phyloP scores from a whole-genome alignment of 1,284 basidiomycete genomes.

The Trametes pubescens region DNA sequence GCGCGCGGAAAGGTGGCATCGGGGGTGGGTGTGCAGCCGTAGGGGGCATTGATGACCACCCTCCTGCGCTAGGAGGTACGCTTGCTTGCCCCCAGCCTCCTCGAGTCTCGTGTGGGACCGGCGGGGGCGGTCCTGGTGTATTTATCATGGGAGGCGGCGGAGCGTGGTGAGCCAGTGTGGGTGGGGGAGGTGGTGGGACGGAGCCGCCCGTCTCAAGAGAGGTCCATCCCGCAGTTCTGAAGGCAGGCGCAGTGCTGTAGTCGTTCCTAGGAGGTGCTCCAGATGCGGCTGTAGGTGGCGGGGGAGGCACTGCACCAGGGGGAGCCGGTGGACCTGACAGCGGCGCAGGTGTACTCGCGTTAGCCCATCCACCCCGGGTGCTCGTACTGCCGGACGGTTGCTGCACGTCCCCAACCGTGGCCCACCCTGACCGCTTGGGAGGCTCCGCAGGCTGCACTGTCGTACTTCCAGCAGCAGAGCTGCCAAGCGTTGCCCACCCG shows the following conservation, averaged over 20 bases:
- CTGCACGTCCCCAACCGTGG: slow-evolving; percentile 45
- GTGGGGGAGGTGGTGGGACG: slow-evolving; percentile 31
- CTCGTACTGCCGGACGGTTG: slow-evolving; percentile 16
- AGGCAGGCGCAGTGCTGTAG: slow-evolving; percentile 49
- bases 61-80: slow-evolving; percentile 1
- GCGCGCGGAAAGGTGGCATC: not conserved
- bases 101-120: slow-evolving; percentile 22
- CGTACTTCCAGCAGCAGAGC: slow-evolving; percentile 16
- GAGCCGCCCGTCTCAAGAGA: slow-evolving; percentile 56
- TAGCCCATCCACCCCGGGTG: slow-evolving; percentile 19
- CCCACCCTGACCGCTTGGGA: slow-evolving; percentile 34
- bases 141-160: slow-evolving; percentile 35
- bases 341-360: slow-evolving; percentile 8
- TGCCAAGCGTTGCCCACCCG: slow-evolving; percentile 60
- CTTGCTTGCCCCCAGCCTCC: slow-evolving; percentile 22
- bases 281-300: slow-evolving; percentile 29
- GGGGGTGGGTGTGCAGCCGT: slow-evolving; percentile 10
- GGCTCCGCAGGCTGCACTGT: slow-evolving; percentile 14
- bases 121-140: slow-evolving; percentile 34
- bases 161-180: slow-evolving; percentile 20
- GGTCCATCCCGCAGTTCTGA: slow-evolving; percentile 67
- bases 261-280: slow-evolving; percentile 30
- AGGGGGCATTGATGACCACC: slow-evolving; percentile 15
- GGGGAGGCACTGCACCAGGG: slow-evolving; percentile 31
- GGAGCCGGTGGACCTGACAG: slow-evolving; percentile 26